Base-by-base conservation (phyloP, 352 stramenopile genomes). In the Pythium sukuiense region DNA sequence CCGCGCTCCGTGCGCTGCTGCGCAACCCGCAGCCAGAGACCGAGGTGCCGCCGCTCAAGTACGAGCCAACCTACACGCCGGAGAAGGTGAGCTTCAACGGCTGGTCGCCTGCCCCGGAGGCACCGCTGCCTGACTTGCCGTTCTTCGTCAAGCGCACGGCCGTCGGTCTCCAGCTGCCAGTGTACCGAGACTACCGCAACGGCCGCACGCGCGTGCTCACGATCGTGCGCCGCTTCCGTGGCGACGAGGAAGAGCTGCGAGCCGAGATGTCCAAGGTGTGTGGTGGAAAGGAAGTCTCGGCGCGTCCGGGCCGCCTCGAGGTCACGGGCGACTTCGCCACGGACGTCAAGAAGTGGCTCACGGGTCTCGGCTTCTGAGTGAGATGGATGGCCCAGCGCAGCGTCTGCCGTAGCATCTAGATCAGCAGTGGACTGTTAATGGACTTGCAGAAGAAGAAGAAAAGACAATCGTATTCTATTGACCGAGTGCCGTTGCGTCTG, bases 81-180 rank as follows among this genome's bases (percentile, higher is more conserved):
- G 77, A 85, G 70, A 87, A 83, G 52, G 87, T 95, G 73, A 93
- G 85, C 77, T 95, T 95, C 74, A 95, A 95, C 67, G 87, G 87
- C 69, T 95, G 87, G 87, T 91, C 85, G 32, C 81, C 87, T 24
- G 85, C 87, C 43, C 83, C 85, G 4, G 83, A 87, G 69, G 63
- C 74, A 59, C 83, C 85, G 50, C 67, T 93, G 56, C 71, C 81
- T 1, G 73, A 74, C 45, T 49, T 95, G 33, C 87, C 86, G 32
- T 93, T 94, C 72, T 64, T 77, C 39, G 81, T 96, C 27, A 93
- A 94, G 82, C 85, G 88, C 69, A 96, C 88, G 54, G 79, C 83
- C 30, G 67, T 87, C 39, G 87, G 87, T 4, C 61, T 90, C 61
- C 87, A 96, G 68, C 74, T 96, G 33, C 88, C 88, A 18, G 87